A percentile compares a stretch with the other conserved stretches of the same genome.
Conservation (phyloP, 106 monocot genomes). For the Dendrobium catenatum region DNA sequence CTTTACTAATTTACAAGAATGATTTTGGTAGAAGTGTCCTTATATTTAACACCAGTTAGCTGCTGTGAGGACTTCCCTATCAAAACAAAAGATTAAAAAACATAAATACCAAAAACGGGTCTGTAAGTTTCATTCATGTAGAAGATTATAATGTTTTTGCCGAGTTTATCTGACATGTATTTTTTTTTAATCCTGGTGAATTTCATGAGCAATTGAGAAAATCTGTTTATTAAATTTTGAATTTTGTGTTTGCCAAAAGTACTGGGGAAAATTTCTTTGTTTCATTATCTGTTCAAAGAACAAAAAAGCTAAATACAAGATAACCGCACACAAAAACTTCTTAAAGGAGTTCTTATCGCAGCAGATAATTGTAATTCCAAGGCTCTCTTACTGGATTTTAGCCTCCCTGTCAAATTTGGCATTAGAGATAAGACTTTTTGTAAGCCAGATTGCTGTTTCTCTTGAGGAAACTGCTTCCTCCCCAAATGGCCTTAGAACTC, state of each 20-base stretch:
- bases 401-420: constrained; percentile 28
- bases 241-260: background rate
- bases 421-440: constrained; percentile 57
- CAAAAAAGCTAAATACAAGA: background rate
- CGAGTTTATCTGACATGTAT: too few relatives aligned
- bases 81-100: too few relatives aligned
- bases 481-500: constrained; percentile 80
- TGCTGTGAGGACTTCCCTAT: too few relatives aligned
- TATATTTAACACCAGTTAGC: too few relatives aligned
- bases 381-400: constrained; percentile 6
- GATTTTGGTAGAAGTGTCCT: too few relatives aligned
- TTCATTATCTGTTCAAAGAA: background rate
- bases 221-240: background rate
- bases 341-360: background rate
- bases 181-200: too few relatives aligned
- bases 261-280: background rate
- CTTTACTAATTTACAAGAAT: too few relatives aligned
- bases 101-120: too few relatives aligned
- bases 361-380: background rate
- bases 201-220: too few relatives aligned
- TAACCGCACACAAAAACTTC: background rate
- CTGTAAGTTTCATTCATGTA: too few relatives aligned
- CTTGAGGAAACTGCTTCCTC: constrained; percentile 67
- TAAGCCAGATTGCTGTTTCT: constrained; percentile 93
- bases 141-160: too few relatives aligned